A percentile compares a stretch with the other conserved stretches of the same genome.
Conservation (phyloP, 129 eudicot genomes). For the Pittosporum tobira region DNA sequence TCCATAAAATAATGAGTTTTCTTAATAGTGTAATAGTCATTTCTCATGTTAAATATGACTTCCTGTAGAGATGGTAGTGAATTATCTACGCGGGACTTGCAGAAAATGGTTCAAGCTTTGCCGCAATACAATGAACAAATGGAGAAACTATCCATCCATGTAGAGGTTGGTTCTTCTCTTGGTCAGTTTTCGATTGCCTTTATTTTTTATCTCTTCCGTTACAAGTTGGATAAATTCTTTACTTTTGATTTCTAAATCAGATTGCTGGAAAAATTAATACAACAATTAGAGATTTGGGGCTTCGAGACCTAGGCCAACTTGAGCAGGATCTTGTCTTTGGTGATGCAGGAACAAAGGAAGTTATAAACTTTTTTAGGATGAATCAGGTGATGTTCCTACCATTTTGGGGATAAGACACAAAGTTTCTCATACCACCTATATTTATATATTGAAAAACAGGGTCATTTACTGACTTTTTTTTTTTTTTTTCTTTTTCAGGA, state of each 20-base stretch:
- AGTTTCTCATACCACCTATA: neutral
- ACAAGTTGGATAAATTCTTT: no score
- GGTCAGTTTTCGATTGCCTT: no score
- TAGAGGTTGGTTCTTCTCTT: constrained; percentile 97
- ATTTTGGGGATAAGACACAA: no score
- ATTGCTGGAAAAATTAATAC: constrained; percentile 86
- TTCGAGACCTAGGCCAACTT: constrained; percentile 81
- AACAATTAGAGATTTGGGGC: constrained; percentile 62
- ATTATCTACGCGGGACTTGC: constrained; percentile 88
- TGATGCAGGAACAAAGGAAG: constrained; percentile 92
- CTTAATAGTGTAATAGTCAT: no score
- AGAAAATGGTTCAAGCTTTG: constrained; percentile 92
- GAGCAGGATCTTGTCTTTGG: constrained; percentile 98
- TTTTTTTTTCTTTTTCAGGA: constrained; percentile 45
- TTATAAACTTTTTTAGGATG: constrained; percentile 63
- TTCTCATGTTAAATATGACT: no score
- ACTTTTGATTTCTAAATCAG: no score
- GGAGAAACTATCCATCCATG: constrained; percentile 90
- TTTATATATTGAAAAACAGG: constrained; percentile 10
- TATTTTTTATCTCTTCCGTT: no score
- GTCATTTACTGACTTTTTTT: no score
- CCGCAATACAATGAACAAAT: constrained; percentile 97
- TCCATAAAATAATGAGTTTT: no score
- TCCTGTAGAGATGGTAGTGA: constrained; percentile 62
- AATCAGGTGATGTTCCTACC: constrained; percentile 38